Base-by-base conservation (phyloP, 78 protist genomes). In the slime mould (Dictyostelium discoideum) region DNA sequence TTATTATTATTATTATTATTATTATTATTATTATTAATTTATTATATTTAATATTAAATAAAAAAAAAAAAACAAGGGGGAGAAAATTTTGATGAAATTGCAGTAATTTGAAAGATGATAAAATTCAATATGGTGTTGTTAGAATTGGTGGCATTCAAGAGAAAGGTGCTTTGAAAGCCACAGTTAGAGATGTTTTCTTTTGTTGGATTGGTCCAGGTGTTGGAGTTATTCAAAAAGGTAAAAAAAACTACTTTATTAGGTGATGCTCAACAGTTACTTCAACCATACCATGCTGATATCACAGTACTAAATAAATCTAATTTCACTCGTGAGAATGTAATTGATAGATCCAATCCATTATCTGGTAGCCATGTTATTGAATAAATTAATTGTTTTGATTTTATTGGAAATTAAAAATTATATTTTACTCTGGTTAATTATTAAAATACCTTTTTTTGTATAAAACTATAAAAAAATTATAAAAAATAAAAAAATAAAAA, bases 241-340 rank as follows among this genome's bases (percentile, higher is more conserved):
- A 85, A 73, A 73, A 65, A 85, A 29, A 72, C 72, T 3, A 67
- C 90, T 10, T 46, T 16, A n/a, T 39, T 85, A 14, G 90, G 90
- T 13, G 90, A 72, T 72, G 90, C 82, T 26, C 80, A 72, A 85
- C 1, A 10, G 0, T 2, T 72, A 10, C 16, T 85, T 14, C 83
- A 69, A n/a, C 90, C 90, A 85, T 72, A n/a, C 90, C 90, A 85
- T 72, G 90, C 90, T 13, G 90, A 72, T 46, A 72, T 85, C 48
- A 85, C 90, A 1, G 82, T 72, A 24, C 42, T 85, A 0, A 46
- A 67, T 2, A 69, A 65, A 69, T 1, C 1, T 13, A 46, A 85
- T 1, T 85, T 85, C 13, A 14, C 40, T 72, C n/a, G n/a, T 67
- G 90, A 65, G 2, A 40, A 0, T 13, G 46, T 85, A 14, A 13